Evolutionary conservation across 352 stramenopile species (phyloP).

Genomic region (Phytophthora sp.): DNA sequence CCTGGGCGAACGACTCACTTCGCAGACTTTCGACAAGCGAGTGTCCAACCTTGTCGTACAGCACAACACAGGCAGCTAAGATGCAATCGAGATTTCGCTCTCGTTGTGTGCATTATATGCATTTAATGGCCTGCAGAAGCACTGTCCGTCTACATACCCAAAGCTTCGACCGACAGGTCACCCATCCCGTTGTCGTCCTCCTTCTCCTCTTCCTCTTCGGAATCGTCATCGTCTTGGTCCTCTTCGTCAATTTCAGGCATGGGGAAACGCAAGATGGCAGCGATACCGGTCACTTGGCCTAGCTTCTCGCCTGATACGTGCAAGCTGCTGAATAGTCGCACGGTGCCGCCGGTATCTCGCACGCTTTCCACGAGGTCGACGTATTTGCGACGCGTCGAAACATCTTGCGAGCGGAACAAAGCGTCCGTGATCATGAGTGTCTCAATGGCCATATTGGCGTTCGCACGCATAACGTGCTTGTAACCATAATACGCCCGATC

Average conservation of each 20-base stretch:
- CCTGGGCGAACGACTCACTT: slow-evolving; percentile 83
- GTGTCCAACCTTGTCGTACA: slow-evolving; percentile 78
- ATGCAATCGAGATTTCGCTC: slow-evolving; percentile 7
- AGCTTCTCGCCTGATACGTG: slow-evolving; percentile 96
- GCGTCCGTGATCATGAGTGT: slow-evolving; percentile 96
- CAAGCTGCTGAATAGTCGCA: slow-evolving; percentile 95
- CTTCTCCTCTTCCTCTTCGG: slow-evolving; percentile 45
- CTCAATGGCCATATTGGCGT: slow-evolving; percentile 94
- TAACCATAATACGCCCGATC: slow-evolving; percentile 98
- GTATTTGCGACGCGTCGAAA: slow-evolving; percentile 92
- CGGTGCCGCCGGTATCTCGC: slow-evolving; percentile 89
- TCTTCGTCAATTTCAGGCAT: slow-evolving; percentile 96
- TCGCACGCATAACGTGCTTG: slow-evolving; percentile 92
- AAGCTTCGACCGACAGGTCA: slow-evolving; percentile 69
- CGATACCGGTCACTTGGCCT: slow-evolving; percentile 94
- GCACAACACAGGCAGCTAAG: slow-evolving; percentile 58
- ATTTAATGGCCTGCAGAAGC: slow-evolving; percentile 5
- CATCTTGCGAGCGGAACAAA: slow-evolving; percentile 93
- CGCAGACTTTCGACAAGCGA: slow-evolving; percentile 80
- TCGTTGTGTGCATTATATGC: slow-evolving; percentile 17
- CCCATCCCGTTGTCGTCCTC: slow-evolving; percentile 59
- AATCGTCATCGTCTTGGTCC: slow-evolving; percentile 71
- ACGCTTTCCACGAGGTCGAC: slow-evolving; percentile 95
- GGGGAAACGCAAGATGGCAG: slow-evolving; percentile 96
- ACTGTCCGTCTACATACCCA: slow-evolving; percentile 52